phyloP scores from a whole-genome alignment of 2,329 filamentous ascomycete species.

The Curvularia sp. region DNA sequence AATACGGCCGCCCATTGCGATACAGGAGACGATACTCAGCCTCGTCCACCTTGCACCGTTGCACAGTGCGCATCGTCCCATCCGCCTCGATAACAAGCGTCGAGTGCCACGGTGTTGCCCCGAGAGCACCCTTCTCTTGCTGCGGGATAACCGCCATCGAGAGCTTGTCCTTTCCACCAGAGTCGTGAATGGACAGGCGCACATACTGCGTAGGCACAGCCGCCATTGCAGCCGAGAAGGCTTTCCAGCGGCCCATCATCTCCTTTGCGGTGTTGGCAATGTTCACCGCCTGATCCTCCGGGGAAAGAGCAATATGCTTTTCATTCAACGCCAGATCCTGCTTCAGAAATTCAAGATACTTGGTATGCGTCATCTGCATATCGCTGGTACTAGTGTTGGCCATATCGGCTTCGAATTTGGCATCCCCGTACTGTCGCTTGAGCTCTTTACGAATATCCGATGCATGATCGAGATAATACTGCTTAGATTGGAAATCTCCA shows the following conservation, averaged over 20 bases:
- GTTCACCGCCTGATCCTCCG: slow-evolving; percentile 28
- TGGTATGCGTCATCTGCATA: slow-evolving; percentile 39
- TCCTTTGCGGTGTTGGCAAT: slow-evolving; percentile 38
- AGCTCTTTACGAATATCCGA: slow-evolving; percentile 36
- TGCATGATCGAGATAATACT: slow-evolving; percentile 35
- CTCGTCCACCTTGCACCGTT: slow-evolving; percentile 26
- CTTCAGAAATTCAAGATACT: slow-evolving; percentile 38
- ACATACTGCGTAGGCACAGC: slow-evolving; percentile 31
- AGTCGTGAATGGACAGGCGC: slow-evolving; percentile 43
- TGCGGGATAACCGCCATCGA: slow-evolving; percentile 39
- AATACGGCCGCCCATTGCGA: slow-evolving; percentile 31
- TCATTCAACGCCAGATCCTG: slow-evolving; percentile 32
- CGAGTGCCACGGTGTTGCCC: slow-evolving; percentile 39
- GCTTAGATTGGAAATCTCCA: slow-evolving; percentile 26
- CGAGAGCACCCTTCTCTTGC: slow-evolving; percentile 27
- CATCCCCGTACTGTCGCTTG: slow-evolving; percentile 31
- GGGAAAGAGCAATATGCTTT: slow-evolving; percentile 23
- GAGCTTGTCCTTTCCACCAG: slow-evolving; percentile 40
- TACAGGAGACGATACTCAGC: slow-evolving; percentile 32
- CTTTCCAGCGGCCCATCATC: slow-evolving; percentile 44
- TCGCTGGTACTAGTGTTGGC: slow-evolving; percentile 35
- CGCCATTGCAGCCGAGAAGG: slow-evolving; percentile 33
- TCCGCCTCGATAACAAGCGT: slow-evolving; percentile 29
- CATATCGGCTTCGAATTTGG: slow-evolving; percentile 41
- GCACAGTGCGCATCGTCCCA: slow-evolving; percentile 30